Evolutionary conservation across 2,329 filamentous ascomycete species (phyloP).

Genomic region (Alternaria sp.): DNA sequence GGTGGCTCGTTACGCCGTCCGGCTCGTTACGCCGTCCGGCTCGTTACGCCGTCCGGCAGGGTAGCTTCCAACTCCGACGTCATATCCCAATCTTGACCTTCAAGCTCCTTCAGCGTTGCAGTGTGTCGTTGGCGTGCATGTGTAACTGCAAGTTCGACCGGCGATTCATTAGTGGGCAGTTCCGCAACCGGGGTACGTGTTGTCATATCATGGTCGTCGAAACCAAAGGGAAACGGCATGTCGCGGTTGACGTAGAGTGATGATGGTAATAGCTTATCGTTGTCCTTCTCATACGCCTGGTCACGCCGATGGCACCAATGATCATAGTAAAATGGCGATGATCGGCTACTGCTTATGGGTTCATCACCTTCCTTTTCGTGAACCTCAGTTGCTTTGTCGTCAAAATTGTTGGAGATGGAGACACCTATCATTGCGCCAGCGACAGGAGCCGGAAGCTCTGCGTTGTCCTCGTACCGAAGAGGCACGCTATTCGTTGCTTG

Average conservation of each 20-base stretch:
- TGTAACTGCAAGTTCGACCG: constrained; percentile 3
- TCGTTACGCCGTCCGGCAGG: too few species aligned
- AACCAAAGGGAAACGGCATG: not conserved
- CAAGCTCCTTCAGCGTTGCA: constrained; percentile 8
- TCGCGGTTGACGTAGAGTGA: not conserved
- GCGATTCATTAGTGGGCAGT: not conserved
- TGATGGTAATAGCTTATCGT: not conserved
- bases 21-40: too few species aligned
- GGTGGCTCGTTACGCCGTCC: too few species aligned
- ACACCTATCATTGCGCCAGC: not conserved
- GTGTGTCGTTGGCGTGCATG: constrained; percentile 3
- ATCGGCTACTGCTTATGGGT: not conserved
- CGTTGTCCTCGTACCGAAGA: not conserved
- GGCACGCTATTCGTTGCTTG: not conserved
- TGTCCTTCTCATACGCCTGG: not conserved
- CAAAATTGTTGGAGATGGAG: not conserved
- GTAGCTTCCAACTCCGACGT: too few species aligned
- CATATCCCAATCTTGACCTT: constrained; percentile 8
- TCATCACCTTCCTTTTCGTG: not conserved
- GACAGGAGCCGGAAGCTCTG: too few species aligned
- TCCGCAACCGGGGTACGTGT: not conserved
- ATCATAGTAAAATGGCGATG: not conserved
- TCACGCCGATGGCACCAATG: not conserved
- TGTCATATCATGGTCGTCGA: not conserved
- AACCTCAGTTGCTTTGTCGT: not conserved